A percentile compares a stretch with the other conserved stretches of the same genome.
These are phyloP conservation scores for Sporisorium scitamineum DNA, from an alignment of 1,284 basidiomycete species.

Conservation along the genomic window DNA sequence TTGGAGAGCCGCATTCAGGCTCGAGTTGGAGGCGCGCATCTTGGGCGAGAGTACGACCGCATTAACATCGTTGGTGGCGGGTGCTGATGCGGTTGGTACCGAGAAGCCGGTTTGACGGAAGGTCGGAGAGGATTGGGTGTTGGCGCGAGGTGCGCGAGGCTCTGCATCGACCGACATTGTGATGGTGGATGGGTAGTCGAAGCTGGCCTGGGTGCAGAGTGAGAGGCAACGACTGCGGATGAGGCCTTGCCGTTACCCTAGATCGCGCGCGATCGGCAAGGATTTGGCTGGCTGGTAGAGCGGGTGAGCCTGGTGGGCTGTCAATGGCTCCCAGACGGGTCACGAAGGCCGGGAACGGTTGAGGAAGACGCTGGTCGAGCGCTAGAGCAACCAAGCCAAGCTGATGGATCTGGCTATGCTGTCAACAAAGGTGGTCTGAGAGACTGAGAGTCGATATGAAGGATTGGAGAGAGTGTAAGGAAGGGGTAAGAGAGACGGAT, in stretches of 20 bases:
- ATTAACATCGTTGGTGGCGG: conserved; percentile 42
- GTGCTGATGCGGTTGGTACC: conserved; percentile 43
- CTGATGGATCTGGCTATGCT: neutral
- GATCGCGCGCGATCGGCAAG: neutral
- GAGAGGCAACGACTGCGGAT: neutral
- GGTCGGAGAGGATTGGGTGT: conserved; percentile 50
- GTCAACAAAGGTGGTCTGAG: neutral
- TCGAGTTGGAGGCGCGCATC: conserved; percentile 45
- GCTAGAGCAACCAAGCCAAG: neutral
- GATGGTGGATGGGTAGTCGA: neutral
- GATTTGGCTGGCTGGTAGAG: conserved; percentile 1
- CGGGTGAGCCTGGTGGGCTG: neutral
- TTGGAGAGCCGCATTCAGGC: conserved; percentile 42
- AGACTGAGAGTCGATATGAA: neutral
- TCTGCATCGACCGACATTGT: conserved; percentile 54
- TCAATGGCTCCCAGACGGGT: neutral
- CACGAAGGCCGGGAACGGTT: neutral
- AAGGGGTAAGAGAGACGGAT: neutral
- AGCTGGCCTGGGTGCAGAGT: neutral
- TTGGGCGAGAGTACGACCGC: conserved; percentile 36
- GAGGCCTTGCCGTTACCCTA: neutral
- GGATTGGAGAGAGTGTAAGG: neutral
- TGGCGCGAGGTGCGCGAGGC: conserved; percentile 34
- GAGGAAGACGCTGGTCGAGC: neutral
- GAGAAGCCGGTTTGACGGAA: conserved; percentile 55